These are phyloP conservation scores for Capsicum rhomboideum DNA, from an alignment of 257 asterid genomes.

Conservation along the genomic window DNA sequence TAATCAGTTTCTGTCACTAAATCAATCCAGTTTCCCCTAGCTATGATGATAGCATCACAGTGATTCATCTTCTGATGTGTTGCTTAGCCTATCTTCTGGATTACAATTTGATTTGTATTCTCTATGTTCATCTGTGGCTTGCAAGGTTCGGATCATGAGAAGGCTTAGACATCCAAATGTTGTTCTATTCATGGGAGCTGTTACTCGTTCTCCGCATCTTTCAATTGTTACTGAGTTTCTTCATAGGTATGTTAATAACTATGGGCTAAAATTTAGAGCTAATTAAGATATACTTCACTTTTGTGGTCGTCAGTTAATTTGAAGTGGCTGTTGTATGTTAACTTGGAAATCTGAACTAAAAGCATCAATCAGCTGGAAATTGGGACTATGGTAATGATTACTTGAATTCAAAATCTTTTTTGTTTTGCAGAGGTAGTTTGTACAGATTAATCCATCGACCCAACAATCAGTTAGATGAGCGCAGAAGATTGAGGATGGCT, in stretches of 20 bases:
- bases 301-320: not conserved
- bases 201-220: constrained; percentile 94
- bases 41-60: not conserved
- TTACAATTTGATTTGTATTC: constrained; percentile 13
- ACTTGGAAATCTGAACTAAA: not conserved
- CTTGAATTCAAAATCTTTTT: constrained; percentile 16
- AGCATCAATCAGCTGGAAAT: not conserved
- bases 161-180: constrained; percentile 88
- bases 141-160: constrained; percentile 82
- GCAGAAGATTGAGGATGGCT: constrained; percentile 90
- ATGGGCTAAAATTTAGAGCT: not conserved
- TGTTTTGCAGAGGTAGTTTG: constrained; percentile 80
- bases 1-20: not conserved
- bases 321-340: not conserved
- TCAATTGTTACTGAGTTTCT: constrained; percentile 92
- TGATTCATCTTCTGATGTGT: not conserved
- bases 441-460: constrained; percentile 90
- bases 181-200: constrained; percentile 97
- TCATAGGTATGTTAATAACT: constrained; percentile 59
- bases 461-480: constrained; percentile 85
- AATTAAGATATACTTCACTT: not conserved
- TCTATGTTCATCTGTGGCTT: constrained; percentile 7
- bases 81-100: constrained; percentile 4
- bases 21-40: not conserved
- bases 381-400: not conserved